A percentile compares a stretch with the other conserved stretches of the same genome.
phyloP scores from a whole-genome alignment of 768 basidiomycete species.

The Tylopilus cervinicoccineus region DNA sequence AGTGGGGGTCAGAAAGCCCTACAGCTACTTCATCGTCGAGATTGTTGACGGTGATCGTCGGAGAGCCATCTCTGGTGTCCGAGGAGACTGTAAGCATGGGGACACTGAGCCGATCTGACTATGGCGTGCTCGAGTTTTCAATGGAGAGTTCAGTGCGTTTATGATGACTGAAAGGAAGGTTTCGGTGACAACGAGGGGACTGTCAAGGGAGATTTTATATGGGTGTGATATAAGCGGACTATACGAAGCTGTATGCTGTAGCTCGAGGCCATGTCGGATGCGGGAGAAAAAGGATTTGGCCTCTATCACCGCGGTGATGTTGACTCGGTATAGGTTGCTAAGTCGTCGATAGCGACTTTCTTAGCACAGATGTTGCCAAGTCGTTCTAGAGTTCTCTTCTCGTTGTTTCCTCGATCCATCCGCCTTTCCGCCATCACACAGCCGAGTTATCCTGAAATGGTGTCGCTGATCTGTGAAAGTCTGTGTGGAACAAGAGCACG shows the following conservation, averaged over 20 bases:
- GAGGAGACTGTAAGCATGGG: neutral
- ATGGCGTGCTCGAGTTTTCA: neutral
- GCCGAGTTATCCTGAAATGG: neutral
- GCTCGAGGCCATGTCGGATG: neutral
- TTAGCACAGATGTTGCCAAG: neutral
- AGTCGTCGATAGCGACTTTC: too few relatives aligned
- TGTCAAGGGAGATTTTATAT: constrained; percentile 9
- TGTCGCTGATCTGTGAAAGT: neutral
- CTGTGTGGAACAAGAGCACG: neutral
- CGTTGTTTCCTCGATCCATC: constrained; percentile 6
- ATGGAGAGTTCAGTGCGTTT: neutral
- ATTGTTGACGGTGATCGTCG: neutral
- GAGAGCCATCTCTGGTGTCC: neutral
- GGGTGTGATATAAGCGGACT: neutral
- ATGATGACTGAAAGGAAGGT: neutral
- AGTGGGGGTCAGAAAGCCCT: constrained; percentile 48
- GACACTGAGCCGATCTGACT: neutral
- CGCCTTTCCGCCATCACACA: neutral
- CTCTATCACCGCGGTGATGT: too few relatives aligned
- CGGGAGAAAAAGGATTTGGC: too few relatives aligned
- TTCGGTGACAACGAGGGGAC: neutral
- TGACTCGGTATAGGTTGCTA: too few relatives aligned
- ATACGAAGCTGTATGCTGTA: constrained; percentile 9
- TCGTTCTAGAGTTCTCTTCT: neutral
- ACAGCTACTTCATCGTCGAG: constrained; percentile 28